Percentiles rank a stretch among this genome's conserved stretches.
These are phyloP conservation scores for Xylaria sp. DNA, from an alignment of 2,329 filamentous ascomycete species.

Conservation along the genomic window DNA sequence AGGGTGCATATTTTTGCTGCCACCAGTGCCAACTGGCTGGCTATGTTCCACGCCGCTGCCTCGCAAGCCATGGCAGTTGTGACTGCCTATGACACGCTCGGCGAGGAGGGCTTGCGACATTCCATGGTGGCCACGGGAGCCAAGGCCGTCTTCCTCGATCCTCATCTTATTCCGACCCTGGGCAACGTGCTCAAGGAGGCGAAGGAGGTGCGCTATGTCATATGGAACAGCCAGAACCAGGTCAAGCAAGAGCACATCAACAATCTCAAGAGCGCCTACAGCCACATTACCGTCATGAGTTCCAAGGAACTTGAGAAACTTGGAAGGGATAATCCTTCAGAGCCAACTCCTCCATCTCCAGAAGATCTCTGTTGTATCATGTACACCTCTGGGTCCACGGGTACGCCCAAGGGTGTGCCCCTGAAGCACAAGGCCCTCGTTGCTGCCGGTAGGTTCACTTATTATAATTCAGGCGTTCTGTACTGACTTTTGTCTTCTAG, in stretches of 20 bases:
- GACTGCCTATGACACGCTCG: slow-evolving; percentile 81
- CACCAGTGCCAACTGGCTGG: slow-evolving; percentile 69
- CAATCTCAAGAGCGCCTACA: slow-evolving; percentile 61
- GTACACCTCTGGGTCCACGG: slow-evolving; percentile 83
- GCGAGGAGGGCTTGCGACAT: slow-evolving; percentile 76
- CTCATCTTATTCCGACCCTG: slow-evolving; percentile 71
- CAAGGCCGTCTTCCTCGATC: slow-evolving; percentile 79
- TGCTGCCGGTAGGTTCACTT: slow-evolving; percentile 70
- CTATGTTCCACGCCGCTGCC: slow-evolving; percentile 62
- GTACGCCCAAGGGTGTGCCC: slow-evolving; percentile 83
- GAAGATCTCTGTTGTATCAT: slow-evolving; percentile 81
- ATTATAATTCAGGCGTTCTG: slow-evolving; percentile 19
- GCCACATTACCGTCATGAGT: slow-evolving; percentile 60
- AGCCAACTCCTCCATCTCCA: slow-evolving; percentile 74
- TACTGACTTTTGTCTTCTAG: slow-evolving; percentile 51
- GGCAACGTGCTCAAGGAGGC: slow-evolving; percentile 65
- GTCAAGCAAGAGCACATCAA: slow-evolving; percentile 63
- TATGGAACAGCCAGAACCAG: slow-evolving; percentile 66
- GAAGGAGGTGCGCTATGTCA: slow-evolving; percentile 61
- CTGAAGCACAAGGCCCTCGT: slow-evolving; percentile 80
- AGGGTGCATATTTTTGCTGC: slow-evolving; percentile 83
- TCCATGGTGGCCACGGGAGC: slow-evolving; percentile 77
- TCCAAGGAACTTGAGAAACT: slow-evolving; percentile 63
- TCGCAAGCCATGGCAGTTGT: slow-evolving; percentile 85
- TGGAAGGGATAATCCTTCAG: slow-evolving; percentile 71